Conservation (phyloP, 768 basidiomycete species). For the Symmetrospora coprosmae region DNA sequence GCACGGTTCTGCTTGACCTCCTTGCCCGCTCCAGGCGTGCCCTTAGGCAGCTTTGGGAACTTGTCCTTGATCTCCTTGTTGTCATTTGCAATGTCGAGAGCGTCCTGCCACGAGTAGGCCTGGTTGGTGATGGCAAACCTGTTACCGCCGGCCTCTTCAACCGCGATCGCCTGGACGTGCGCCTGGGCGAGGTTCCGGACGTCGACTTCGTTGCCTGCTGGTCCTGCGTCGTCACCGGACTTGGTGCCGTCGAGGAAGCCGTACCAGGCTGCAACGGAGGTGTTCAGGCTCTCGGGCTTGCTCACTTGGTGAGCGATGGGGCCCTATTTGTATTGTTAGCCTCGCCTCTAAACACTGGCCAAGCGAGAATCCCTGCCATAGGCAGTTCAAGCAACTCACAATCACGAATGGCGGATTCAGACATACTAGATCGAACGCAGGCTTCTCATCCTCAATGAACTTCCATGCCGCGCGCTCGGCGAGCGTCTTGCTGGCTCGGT, state of each 20-base stretch:
- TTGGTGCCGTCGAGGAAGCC: slow-evolving; percentile 8
- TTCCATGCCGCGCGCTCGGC: slow-evolving; percentile 15
- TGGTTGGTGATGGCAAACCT: slow-evolving; percentile 42
- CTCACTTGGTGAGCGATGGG: slow-evolving; percentile 12
- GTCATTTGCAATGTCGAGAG: background rate
- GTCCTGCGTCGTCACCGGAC: background rate
- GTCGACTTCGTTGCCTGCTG: slow-evolving; percentile 13
- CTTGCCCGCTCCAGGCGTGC: slow-evolving; percentile 3
- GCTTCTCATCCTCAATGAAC: slow-evolving; percentile 13
- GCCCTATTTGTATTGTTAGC: too few species aligned
- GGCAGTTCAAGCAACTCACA: too few species aligned
- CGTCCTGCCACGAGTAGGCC: slow-evolving; percentile 10
- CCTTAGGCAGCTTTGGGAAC: slow-evolving; percentile 8
- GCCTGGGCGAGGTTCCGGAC: slow-evolving; percentile 9
- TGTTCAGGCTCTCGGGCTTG: slow-evolving; percentile 6
- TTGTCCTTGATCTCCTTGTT: background rate
- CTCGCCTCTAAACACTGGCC: too few species aligned
- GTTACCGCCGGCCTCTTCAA: slow-evolving; percentile 31
- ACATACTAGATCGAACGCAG: slow-evolving; percentile 9
- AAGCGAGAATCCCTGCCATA: too few species aligned
- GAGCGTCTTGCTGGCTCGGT: slow-evolving; percentile 10
- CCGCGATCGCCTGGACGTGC: slow-evolving; percentile 31
- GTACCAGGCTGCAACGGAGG: slow-evolving; percentile 10
- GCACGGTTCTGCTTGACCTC: slow-evolving; percentile 6
- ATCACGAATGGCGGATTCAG: slow-evolving; percentile 12